Percentiles rank a stretch among this genome's conserved stretches.
These are phyloP conservation scores for Lagerstroemia speciosa DNA, from an alignment of 345 rosid species.

Conservation along the genomic window DNA sequence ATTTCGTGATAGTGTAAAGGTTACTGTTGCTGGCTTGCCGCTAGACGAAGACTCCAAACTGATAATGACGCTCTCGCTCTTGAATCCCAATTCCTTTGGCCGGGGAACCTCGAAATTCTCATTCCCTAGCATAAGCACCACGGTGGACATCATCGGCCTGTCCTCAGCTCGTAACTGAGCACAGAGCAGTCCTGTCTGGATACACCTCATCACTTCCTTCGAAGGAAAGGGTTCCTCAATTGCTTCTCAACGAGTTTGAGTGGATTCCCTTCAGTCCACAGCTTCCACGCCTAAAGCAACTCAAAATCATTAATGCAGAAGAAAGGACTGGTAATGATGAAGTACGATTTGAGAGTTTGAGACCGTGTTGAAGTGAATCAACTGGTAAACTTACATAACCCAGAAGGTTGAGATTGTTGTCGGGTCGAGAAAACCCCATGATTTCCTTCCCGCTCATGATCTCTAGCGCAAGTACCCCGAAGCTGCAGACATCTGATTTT, in stretches of 20 bases:
- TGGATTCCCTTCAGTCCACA: conserved; percentile 19
- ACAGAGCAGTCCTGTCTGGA: conserved; percentile 34
- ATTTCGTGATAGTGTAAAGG: neutral
- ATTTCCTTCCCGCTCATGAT: conserved; percentile 31
- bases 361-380: neutral
- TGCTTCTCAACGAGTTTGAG: conserved; percentile 28
- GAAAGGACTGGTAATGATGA: neutral
- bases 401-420: conserved; percentile 18
- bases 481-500: conserved; percentile 38
- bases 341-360: too few species aligned
- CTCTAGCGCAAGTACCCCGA: conserved; percentile 36
- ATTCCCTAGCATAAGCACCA: conserved; percentile 38
- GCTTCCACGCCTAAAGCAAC: conserved; percentile 32
- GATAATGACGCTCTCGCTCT: neutral
- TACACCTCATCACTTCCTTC: conserved; percentile 24
- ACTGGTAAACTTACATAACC: conserved; percentile 21
- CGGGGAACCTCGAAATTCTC: conserved; percentile 18
- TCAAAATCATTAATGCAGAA: neutral
- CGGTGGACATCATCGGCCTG: conserved; percentile 46
- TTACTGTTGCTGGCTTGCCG: neutral
- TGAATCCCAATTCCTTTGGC: conserved; percentile 34
- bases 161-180: conserved; percentile 36
- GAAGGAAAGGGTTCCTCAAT: conserved; percentile 10
- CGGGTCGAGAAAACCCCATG: conserved; percentile 8
- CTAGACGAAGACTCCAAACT: conserved; percentile 14